phyloP scores from a whole-genome alignment of 1,284 basidiomycete species.

The Pisolithus thermaeus region DNA sequence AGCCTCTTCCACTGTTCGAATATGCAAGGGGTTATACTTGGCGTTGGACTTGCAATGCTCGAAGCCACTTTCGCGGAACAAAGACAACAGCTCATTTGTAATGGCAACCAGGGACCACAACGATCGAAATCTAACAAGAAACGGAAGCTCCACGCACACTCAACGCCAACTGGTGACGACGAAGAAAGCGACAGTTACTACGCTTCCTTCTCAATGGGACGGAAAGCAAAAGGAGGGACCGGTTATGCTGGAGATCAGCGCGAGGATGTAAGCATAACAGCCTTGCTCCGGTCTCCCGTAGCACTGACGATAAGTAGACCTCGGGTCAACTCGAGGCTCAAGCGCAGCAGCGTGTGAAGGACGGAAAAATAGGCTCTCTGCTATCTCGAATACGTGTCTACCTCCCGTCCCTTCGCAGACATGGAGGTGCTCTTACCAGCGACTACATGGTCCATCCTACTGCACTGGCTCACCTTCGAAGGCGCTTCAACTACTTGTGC shows the following conservation, averaged over 20 bases:
- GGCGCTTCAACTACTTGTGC: conserved; percentile 82
- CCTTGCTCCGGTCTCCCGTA: neutral
- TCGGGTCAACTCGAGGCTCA: conserved; percentile 74
- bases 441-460: conserved; percentile 89
- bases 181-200: conserved; percentile 53
- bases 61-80: conserved; percentile 65
- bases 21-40: conserved; percentile 81
- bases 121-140: conserved; percentile 43
- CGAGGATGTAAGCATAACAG: conserved; percentile 67
- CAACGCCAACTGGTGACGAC: conserved; percentile 37
- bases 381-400: conserved; percentile 69
- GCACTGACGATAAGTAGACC: conserved; percentile 39
- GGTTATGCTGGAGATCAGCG: conserved; percentile 77
- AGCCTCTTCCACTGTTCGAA: conserved; percentile 83
- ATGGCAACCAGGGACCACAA: conserved; percentile 29
- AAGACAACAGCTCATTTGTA: conserved; percentile 36
- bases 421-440: conserved; percentile 67
- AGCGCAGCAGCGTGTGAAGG: conserved; percentile 63
- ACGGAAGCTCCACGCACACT: conserved; percentile 39
- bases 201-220: conserved; percentile 38
- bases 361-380: conserved; percentile 63
- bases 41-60: conserved; percentile 76
- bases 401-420: conserved; percentile 72
- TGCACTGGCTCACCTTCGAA: conserved; percentile 79
- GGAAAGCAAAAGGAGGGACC: conserved; percentile 68